Conservation (phyloP, 768 basidiomycete species). For the Naganishia vaughanmartiniae region DNA sequence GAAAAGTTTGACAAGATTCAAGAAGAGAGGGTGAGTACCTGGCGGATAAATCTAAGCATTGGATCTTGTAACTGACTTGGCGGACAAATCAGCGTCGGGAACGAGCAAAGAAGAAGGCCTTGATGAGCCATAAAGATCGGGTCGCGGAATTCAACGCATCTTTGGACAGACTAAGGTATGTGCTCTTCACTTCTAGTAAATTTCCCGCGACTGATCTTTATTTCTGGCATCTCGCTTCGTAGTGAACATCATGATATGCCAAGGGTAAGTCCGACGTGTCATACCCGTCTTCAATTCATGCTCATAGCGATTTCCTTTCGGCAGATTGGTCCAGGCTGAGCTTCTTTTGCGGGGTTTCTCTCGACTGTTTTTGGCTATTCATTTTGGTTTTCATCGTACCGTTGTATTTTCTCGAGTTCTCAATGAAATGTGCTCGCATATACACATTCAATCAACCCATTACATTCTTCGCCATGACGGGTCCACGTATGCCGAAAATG, state of each 20-base stretch:
- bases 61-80: not conserved
- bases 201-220: constrained; percentile 4
- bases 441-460: no score
- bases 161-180: constrained; percentile 44
- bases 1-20: constrained; percentile 48
- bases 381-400: not conserved
- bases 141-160: constrained; percentile 48
- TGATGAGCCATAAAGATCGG: constrained; percentile 49
- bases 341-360: not conserved
- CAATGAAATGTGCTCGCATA: not conserved
- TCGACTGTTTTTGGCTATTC: not conserved
- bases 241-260: constrained; percentile 53
- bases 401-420: constrained; percentile 1
- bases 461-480: no score
- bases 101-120: constrained; percentile 42
- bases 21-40: constrained; percentile 44
- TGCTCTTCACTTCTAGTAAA: not conserved
- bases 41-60: not conserved
- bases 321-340: constrained; percentile 46
- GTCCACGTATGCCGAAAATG: not conserved
- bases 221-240: not conserved
- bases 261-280: constrained; percentile 38
- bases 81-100: constrained; percentile 41
- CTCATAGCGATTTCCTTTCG: not conserved
- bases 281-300: not conserved